Conservation (phyloP, 805 yeast genomes). For the Metschnikowia sp. region DNA sequence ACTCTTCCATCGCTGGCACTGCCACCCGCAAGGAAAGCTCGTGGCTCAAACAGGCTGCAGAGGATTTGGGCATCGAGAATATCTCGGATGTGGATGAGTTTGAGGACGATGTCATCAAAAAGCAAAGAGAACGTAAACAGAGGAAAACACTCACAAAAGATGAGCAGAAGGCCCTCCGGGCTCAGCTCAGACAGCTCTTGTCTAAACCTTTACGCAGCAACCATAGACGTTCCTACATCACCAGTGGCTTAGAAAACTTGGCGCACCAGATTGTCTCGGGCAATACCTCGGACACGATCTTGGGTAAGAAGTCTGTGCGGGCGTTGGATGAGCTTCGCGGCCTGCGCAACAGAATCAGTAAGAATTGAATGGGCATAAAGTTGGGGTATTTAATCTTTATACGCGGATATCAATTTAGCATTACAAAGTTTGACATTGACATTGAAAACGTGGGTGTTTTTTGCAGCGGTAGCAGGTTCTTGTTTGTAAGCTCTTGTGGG, state of each 20-base stretch:
- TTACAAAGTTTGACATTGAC: no score
- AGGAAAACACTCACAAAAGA: slow-evolving; percentile 43
- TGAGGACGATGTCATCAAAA: slow-evolving; percentile 66
- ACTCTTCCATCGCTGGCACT: slow-evolving; percentile 57
- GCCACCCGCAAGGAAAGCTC: slow-evolving; percentile 63
- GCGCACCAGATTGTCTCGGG: slow-evolving; percentile 75
- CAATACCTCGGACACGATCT: slow-evolving; percentile 59
- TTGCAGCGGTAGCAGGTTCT: no score
- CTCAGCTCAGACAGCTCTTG: slow-evolving; percentile 53
- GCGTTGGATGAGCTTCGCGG: slow-evolving; percentile 60
- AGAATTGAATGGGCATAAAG: not conserved
- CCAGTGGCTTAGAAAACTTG: slow-evolving; percentile 73
- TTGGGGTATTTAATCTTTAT: not conserved
- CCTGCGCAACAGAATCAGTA: slow-evolving; percentile 4
- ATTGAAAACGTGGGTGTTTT: no score
- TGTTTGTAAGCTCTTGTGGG: no score
- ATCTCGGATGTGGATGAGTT: slow-evolving; percentile 56
- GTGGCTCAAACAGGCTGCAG: slow-evolving; percentile 90
- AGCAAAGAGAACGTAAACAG: slow-evolving; percentile 50
- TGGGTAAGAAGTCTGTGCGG: slow-evolving; percentile 65
- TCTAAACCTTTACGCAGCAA: slow-evolving; percentile 56
- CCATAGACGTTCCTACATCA: slow-evolving; percentile 66
- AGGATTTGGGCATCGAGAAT: slow-evolving; percentile 81
- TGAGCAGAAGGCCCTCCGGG: slow-evolving; percentile 45
- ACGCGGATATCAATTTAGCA: not conserved